Conservation (phyloP, 1,139 yeast species). For the Suhomyces atakaporum region DNA sequence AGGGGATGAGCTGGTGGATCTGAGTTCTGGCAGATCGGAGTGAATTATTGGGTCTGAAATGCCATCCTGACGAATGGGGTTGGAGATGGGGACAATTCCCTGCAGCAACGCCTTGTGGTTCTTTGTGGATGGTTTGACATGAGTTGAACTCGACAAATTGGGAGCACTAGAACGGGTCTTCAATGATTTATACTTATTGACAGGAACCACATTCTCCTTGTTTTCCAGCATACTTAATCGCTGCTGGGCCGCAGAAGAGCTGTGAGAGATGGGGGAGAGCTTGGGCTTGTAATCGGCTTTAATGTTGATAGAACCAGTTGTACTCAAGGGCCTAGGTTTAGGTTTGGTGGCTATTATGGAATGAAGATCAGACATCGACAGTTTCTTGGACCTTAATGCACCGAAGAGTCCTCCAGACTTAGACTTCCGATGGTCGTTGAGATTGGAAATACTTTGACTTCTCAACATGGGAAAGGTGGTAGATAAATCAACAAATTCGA, state of each 20-base stretch:
- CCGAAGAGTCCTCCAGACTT: conserved; percentile 22
- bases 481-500: conserved; percentile 1
- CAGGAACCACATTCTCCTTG: conserved; percentile 11
- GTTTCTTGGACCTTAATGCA: conserved; percentile 24
- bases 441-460: conserved; percentile 33
- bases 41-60: too few species aligned
- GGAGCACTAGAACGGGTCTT: conserved; percentile 29
- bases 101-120: conserved; percentile 10
- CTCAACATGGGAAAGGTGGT: conserved; percentile 25
- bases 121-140: conserved; percentile 8
- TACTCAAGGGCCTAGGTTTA: conserved; percentile 20
- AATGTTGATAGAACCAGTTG: conserved; percentile 16
- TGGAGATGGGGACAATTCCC: conserved; percentile 10
- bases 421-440: conserved; percentile 25
- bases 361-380: conserved; percentile 17
- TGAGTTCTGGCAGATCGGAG: too few species aligned
- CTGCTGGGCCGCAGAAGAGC: conserved; percentile 12
- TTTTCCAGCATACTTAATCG: conserved; percentile 9
- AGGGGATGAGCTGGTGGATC: conserved; percentile 9
- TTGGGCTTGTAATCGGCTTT: conserved; percentile 4
- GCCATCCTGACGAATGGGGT: conserved; percentile 10
- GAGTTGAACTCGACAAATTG: conserved; percentile 16
- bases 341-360: conserved; percentile 10
- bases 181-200: conserved; percentile 15
- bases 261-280: conserved; percentile 10